Percentiles rank a stretch among this genome's conserved stretches.
Conservation (phyloP, 2,329 filamentous ascomycete species). For the Diplodia corticola region DNA sequence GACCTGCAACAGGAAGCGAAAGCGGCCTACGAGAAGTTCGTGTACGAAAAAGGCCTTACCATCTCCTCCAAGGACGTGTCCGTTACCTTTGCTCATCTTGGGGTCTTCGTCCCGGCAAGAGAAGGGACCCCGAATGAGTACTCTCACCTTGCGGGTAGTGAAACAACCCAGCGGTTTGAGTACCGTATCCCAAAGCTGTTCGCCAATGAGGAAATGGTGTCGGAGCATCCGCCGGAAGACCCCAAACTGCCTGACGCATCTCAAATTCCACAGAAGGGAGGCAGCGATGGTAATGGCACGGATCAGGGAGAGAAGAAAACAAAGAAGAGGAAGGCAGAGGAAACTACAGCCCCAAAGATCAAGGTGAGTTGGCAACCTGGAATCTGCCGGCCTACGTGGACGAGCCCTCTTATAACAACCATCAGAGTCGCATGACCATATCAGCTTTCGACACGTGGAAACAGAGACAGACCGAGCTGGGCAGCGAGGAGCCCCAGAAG, state of each 20-base stretch:
- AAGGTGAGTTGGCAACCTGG: background rate
- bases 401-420: background rate
- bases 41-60: constrained; percentile 38
- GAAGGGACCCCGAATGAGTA: constrained; percentile 4
- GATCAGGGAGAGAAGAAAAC: constrained; percentile 14
- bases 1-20: constrained; percentile 59
- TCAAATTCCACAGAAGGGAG: background rate
- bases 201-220: constrained; percentile 11
- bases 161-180: constrained; percentile 15
- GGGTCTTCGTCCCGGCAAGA: constrained; percentile 19
- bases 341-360: background rate
- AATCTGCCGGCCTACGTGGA: background rate
- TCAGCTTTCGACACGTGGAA: constrained; percentile 13
- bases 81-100: constrained; percentile 16
- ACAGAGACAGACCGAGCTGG: constrained; percentile 8
- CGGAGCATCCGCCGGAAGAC: constrained; percentile 16
- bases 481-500: background rate
- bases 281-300: background rate
- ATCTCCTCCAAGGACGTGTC: constrained; percentile 16
- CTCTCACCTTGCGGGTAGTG: constrained; percentile 8
- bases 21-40: constrained; percentile 65
- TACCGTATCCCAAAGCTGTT: constrained; percentile 17
- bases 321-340: constrained; percentile 23
- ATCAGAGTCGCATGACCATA: constrained; percentile 1
- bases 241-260: background rate